Conservation (phyloP, 2,329 filamentous ascomycete genomes). For the Metarhizium album region DNA sequence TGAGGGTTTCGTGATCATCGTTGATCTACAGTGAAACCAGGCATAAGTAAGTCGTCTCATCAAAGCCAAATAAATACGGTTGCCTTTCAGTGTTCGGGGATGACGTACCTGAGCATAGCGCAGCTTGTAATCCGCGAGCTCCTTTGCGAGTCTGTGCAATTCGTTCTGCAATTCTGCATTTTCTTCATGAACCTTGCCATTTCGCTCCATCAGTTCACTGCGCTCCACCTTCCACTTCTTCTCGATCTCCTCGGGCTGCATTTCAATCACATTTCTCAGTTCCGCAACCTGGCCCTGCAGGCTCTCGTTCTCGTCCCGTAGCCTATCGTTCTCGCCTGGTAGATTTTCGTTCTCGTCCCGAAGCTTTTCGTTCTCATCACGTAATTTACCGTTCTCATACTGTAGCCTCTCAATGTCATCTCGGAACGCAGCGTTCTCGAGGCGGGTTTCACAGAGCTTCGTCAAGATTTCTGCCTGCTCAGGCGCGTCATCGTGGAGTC, state of each 20-base stretch:
- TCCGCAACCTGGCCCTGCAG: constrained; percentile 77
- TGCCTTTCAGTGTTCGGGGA: neutral
- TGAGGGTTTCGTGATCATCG: constrained; percentile 54
- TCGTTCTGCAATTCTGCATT: constrained; percentile 83
- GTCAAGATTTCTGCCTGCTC: constrained; percentile 89
- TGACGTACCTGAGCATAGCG: constrained; percentile 81
- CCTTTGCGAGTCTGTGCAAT: constrained; percentile 82
- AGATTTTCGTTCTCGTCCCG: no score
- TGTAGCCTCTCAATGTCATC: constrained; percentile 35
- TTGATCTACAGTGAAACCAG: constrained; percentile 42
- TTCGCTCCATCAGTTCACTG: constrained; percentile 83
- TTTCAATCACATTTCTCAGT: constrained; percentile 76
- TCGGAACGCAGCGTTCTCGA: constrained; percentile 80
- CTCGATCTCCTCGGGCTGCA: constrained; percentile 83
- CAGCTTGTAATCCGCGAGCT: constrained; percentile 90
- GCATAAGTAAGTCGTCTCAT: neutral
- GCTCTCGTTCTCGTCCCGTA: constrained; percentile 82
- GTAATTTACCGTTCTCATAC: no score
- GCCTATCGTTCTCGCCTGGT: constrained; percentile 62
- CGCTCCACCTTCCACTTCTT: constrained; percentile 71
- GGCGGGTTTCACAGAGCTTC: constrained; percentile 82
- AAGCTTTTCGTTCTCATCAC: no score
- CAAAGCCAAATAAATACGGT: neutral
- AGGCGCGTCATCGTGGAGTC: constrained; percentile 75
- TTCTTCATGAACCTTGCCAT: constrained; percentile 87